Percentiles rank a stretch among this genome's conserved stretches.
phyloP scores from a whole-genome alignment of 495 filamentous ascomycete species.

The Aspergillus hancockii region DNA sequence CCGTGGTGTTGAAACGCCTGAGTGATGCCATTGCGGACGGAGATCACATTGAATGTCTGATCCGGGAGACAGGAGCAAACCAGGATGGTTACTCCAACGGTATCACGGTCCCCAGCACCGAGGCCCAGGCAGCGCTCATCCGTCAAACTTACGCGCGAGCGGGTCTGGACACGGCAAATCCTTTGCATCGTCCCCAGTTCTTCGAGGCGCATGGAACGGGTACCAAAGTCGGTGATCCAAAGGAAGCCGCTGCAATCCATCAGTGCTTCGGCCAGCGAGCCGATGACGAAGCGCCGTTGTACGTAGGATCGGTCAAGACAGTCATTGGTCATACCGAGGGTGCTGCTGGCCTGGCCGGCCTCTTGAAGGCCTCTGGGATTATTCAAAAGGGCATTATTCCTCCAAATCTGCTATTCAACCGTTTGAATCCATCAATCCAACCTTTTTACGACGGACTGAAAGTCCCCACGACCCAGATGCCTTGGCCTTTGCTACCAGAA shows the following conservation, averaged over 20 bases:
- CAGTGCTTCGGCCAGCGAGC: constrained; percentile 33
- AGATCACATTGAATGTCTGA: constrained; percentile 34
- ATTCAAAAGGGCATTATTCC: constrained; percentile 49
- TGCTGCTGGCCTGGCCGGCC: constrained; percentile 55
- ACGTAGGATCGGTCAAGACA: constrained; percentile 52
- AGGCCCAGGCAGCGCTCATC: constrained; percentile 53
- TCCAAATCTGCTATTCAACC: constrained; percentile 53
- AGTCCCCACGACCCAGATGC: constrained; percentile 36
- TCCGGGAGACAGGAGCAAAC: constrained; percentile 31
- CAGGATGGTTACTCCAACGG: constrained; percentile 40
- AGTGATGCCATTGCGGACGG: constrained; percentile 27
- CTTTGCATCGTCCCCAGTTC: constrained; percentile 3
- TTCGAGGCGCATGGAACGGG: constrained; percentile 47
- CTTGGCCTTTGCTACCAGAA: constrained; percentile 19
- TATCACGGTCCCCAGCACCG: constrained; percentile 55
- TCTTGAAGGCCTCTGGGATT: constrained; percentile 54
- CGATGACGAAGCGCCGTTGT: constrained; percentile 31
- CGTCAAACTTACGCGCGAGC: constrained; percentile 43
- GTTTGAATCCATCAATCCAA: constrained; percentile 44
- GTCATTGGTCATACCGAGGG: constrained; percentile 54
- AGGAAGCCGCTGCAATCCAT: constrained; percentile 60
- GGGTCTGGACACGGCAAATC: constrained; percentile 24
- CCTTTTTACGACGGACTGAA: constrained; percentile 40
- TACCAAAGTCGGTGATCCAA: constrained; percentile 60
- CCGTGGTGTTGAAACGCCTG: constrained; percentile 34